Conservation (phyloP, 371 early-diverging fungal species). For the Mortierella sp. region DNA sequence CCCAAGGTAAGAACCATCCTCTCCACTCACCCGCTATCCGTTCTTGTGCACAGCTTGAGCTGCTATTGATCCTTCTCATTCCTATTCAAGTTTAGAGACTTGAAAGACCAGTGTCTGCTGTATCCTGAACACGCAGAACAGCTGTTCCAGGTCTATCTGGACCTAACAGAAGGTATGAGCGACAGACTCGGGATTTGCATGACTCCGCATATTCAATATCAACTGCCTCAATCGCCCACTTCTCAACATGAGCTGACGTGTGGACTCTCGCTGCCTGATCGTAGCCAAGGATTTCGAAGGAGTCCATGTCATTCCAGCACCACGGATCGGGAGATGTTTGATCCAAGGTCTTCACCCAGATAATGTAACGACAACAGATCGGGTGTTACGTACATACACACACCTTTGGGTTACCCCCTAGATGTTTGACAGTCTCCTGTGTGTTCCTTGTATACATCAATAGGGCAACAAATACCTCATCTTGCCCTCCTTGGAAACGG, state of each 20-base stretch:
- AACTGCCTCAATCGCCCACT: too few relatives aligned
- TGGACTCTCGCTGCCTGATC: background rate
- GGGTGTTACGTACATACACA: too few relatives aligned
- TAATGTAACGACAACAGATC: constrained; percentile 42
- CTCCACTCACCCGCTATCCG: too few relatives aligned
- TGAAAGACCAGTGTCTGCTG: constrained; percentile 22
- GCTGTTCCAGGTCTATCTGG: constrained; percentile 47
- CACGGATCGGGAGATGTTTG: constrained; percentile 23
- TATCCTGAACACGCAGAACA: constrained; percentile 47
- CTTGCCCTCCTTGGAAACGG: constrained; percentile 19
- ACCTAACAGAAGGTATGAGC: constrained; percentile 28
- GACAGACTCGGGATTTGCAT: too few relatives aligned
- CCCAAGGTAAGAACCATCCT: too few relatives aligned
- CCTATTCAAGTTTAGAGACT: constrained; percentile 32
- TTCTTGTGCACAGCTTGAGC: too few relatives aligned
- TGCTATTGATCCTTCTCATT: too few relatives aligned
- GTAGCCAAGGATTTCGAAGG: constrained; percentile 43
- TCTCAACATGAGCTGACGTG: too few relatives aligned
- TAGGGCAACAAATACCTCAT: constrained; percentile 25
- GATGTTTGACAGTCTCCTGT: background rate
- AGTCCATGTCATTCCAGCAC: constrained; percentile 25
- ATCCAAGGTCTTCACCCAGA: constrained; percentile 38
- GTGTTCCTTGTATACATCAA: background rate
- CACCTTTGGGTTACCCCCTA: background rate
- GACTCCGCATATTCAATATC: too few relatives aligned